phyloP scores from a whole-genome alignment of 441 rosid genomes.

The Adansonia rubrostipa region DNA sequence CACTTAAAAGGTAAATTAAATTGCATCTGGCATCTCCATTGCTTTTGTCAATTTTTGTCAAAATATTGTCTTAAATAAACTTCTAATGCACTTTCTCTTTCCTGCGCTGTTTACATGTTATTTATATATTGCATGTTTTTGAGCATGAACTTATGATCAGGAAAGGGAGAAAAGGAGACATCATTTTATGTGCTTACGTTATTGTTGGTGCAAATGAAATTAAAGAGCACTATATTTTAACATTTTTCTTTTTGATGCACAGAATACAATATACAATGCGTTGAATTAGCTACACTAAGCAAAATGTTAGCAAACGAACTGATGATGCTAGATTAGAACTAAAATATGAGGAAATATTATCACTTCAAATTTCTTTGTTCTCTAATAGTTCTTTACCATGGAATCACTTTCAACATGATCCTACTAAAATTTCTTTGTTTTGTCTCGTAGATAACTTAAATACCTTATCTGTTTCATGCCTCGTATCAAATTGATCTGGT shows the following conservation, averaged over 20 bases:
- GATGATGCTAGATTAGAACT: conserved; percentile 33
- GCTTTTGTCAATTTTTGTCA: conserved; percentile 7
- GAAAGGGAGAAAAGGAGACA: not conserved
- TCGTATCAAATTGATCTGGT: conserved; percentile 10
- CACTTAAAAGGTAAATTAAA: conserved; percentile 40
- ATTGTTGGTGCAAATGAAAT: conserved; percentile 19
- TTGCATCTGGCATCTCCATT: conserved; percentile 20
- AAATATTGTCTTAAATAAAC: conserved; percentile 5
- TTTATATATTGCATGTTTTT: not conserved
- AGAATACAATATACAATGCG: conserved; percentile 18
- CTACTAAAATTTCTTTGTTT: conserved; percentile 21
- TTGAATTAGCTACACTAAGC: conserved; percentile 13
- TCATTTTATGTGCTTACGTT: conserved; percentile 3
- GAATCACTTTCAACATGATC: conserved; percentile 19
- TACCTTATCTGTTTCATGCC: conserved; percentile 13
- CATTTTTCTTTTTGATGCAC: conserved; percentile 13
- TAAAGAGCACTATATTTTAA: not conserved
- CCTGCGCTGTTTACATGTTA: not conserved
- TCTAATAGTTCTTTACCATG: conserved; percentile 16
- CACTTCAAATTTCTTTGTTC: conserved; percentile 1
- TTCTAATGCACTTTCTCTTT: conserved; percentile 5
- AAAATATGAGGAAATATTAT: not conserved
- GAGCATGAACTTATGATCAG: conserved; percentile 15
- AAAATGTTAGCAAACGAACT: conserved; percentile 18
- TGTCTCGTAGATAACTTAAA: conserved; percentile 6